Base-by-base conservation (phyloP, 495 filamentous ascomycete genomes). In the Jackrogersella minutella region DNA sequence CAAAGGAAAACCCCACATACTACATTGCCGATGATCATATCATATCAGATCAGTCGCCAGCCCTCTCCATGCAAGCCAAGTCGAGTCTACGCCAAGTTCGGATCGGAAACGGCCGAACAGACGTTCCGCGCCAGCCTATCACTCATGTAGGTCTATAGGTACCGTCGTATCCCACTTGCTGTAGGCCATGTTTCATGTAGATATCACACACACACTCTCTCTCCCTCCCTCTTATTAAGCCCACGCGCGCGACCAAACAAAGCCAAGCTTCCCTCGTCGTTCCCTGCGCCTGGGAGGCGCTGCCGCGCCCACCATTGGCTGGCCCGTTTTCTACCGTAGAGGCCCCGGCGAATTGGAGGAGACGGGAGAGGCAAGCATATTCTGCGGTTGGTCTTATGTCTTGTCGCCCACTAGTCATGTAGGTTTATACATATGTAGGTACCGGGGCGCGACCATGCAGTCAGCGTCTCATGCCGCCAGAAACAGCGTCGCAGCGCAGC, bases 381-480 rank as follows among this genome's bases (percentile, higher is more conserved):
- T 2, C 34, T 37, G 11, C 5, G 8, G 5, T 39, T 5, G 0
- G 16, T 22, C 2, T 7, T 10, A 22, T 43, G 17, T 10, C 16
- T 2, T 43, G 40, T 43, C 8, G 17, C n/a, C n/a, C n/a, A n/a
- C n/a, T n/a, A 19, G 14, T 19, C 4, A 19, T 17, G 39, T 6
- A 41, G 19, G 7, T 43, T 19, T 43, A 16, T 19, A 10, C 17
- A 21, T 46, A 46, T 46, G 41, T 46, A 46, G 41, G 41, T 46
- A 46, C 41, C 41, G 41, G 41, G 41, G 41, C 41, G 21, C 26
- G 7, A 19, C 46, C 30, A 66, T 62, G 64, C 64, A 55, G 64
- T 67, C 64, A 67, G 64, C 64, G 57, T 67, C 58, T 40, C 58
- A 67, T 62, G 52, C 64, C 57, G 57, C 64, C 57, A 61, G n/a